Conservation (phyloP, 768 basidiomycete genomes). For the Lentinus tigrinus region DNA sequence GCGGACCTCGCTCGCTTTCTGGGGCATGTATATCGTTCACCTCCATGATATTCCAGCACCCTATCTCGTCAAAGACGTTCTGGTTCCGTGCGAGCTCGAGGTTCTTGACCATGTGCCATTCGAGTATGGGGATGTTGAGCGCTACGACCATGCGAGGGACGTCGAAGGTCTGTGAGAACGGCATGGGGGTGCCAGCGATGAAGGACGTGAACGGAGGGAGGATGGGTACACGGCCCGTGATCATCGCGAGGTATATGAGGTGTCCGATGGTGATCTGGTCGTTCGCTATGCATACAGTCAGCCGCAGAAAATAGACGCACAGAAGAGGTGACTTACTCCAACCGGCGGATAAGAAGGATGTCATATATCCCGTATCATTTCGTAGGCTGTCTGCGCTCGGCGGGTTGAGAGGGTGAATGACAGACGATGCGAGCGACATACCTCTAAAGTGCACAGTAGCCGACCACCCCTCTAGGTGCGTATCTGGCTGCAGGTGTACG, state of each 20-base stretch:
- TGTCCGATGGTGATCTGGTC: constrained; percentile 61
- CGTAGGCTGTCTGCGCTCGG: constrained; percentile 49
- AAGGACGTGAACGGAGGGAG: constrained; percentile 38
- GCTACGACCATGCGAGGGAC: constrained; percentile 28
- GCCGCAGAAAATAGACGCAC: background rate
- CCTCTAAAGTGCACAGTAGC: constrained; percentile 47
- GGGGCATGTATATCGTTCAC: constrained; percentile 16
- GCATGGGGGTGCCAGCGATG: constrained; percentile 27
- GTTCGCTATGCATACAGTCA: constrained; percentile 46
- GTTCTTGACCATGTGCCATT: constrained; percentile 41
- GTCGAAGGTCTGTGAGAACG: constrained; percentile 41
- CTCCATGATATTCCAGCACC: constrained; percentile 42
- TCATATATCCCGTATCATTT: constrained; percentile 57
- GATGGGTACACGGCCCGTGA: constrained; percentile 37
- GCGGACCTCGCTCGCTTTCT: constrained; percentile 7
- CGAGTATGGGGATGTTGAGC: constrained; percentile 32
- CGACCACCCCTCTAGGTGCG: constrained; percentile 39
- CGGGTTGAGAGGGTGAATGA: background rate
- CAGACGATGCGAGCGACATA: background rate
- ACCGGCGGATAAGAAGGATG: constrained; percentile 69
- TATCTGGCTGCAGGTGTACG: constrained; percentile 4
- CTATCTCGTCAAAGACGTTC: constrained; percentile 29
- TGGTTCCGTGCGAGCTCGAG: constrained; percentile 9
- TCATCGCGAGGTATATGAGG: constrained; percentile 36
- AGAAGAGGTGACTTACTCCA: constrained; percentile 42